phyloP scores from a whole-genome alignment of 306 rosid species.

The Begonia fuchsioides region DNA sequence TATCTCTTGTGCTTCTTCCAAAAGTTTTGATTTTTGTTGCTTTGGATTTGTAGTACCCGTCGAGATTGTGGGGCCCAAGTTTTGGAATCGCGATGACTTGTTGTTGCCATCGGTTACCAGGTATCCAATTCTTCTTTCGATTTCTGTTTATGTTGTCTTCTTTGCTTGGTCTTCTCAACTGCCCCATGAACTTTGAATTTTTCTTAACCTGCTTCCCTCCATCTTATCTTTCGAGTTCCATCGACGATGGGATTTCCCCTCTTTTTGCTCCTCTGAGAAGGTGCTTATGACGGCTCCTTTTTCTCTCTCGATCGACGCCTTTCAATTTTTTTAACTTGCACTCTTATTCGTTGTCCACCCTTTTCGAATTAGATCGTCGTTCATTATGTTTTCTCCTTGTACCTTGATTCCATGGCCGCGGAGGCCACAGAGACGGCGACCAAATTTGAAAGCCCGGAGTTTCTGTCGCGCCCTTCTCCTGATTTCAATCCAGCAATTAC shows the following conservation, averaged over 20 bases:
- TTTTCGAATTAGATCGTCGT: background rate
- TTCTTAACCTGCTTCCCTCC: background rate
- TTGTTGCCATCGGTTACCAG: background rate
- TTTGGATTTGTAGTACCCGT: background rate
- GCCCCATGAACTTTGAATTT: background rate
- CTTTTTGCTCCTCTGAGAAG: too few relatives aligned
- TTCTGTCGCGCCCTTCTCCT: too few relatives aligned
- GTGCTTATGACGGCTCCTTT: too few relatives aligned
- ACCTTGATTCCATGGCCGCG: too few relatives aligned
- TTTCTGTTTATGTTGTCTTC: background rate
- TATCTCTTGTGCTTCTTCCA: too few relatives aligned
- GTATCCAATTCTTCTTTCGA: background rate
- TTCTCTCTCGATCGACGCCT: too few relatives aligned
- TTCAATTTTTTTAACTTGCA: too few relatives aligned
- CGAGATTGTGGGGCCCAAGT: constrained; percentile 1
- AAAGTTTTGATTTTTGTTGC: background rate
- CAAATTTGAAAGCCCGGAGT: too few relatives aligned
- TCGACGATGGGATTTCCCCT: background rate
- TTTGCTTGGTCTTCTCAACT: background rate
- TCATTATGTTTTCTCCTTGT: background rate
- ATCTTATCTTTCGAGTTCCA: background rate
- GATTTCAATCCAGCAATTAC: too few relatives aligned
- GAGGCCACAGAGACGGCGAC: too few relatives aligned
- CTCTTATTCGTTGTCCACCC: background rate
- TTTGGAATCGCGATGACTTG: constrained; percentile 4